Percentiles rank a stretch among this genome's conserved stretches.
Evolutionary conservation across 148 eudicot species (phyloP).

Genomic region (Rhododendron mucronatum): DNA sequence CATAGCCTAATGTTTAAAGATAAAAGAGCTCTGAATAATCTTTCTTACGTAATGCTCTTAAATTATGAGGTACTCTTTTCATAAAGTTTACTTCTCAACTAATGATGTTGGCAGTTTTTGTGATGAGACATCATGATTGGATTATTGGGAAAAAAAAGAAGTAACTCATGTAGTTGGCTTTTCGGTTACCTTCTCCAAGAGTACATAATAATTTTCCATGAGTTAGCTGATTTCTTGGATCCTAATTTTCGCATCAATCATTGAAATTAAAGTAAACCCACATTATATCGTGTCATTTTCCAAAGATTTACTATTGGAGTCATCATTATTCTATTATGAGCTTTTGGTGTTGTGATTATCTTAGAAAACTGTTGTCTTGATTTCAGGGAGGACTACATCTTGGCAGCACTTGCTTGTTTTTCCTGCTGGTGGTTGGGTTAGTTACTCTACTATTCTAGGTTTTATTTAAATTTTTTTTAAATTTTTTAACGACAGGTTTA

Average conservation of each 20-base stretch:
- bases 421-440: background rate
- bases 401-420: background rate
- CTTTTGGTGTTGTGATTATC: background rate
- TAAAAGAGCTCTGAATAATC: too few relatives aligned
- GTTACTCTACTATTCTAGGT: background rate
- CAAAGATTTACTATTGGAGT: background rate
- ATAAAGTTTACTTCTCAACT: background rate
- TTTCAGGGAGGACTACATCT: constrained; percentile 5
- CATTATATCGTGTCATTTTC: background rate
- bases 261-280: background rate
- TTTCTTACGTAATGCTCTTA: background rate
- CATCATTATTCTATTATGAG: background rate
- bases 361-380: background rate
- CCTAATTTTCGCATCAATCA: background rate
- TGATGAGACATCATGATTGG: too few relatives aligned
- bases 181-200: too few relatives aligned
- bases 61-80: background rate
- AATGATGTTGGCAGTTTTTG: too few relatives aligned
- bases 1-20: too few relatives aligned
- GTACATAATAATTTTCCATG: background rate
- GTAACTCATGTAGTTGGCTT: background rate
- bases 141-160: too few relatives aligned
- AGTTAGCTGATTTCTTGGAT: background rate
- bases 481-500: background rate
- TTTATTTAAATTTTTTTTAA: background rate